These are phyloP conservation scores for Herpetomonas tarakana DNA, from an alignment of 208 protist species.

Conservation along the genomic window DNA sequence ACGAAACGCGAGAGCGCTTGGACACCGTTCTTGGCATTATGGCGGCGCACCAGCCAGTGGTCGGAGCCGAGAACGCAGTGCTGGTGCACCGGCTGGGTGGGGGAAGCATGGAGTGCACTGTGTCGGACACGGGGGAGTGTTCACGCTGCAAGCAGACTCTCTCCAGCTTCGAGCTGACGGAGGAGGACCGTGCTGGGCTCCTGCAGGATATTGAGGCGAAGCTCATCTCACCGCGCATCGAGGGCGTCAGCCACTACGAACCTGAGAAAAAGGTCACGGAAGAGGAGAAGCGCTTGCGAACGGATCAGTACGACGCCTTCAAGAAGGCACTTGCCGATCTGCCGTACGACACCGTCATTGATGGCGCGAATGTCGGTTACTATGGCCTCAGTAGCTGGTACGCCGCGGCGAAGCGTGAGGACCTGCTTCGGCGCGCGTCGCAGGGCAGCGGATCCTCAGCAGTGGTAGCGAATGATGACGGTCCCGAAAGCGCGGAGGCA, in stretches of 20 bases:
- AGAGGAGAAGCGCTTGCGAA: constrained; percentile 30
- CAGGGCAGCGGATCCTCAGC: not conserved
- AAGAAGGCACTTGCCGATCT: constrained; percentile 26
- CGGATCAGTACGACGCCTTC: constrained; percentile 58
- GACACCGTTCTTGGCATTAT: constrained; percentile 43
- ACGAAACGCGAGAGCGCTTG: constrained; percentile 5
- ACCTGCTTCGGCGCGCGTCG: constrained; percentile 23
- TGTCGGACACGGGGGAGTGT: constrained; percentile 37
- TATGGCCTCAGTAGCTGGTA: constrained; percentile 84
- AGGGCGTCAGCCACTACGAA: constrained; percentile 54
- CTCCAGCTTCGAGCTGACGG: constrained; percentile 58
- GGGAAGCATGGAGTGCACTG: constrained; percentile 22
- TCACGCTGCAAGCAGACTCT: constrained; percentile 35
- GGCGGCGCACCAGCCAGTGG: constrained; percentile 69
- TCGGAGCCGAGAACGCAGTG: constrained; percentile 54
- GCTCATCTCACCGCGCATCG: constrained; percentile 51
- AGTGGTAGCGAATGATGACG: too few species aligned
- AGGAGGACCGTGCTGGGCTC: constrained; percentile 38
- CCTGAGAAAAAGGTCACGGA: constrained; percentile 36
- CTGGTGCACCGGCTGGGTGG: constrained; percentile 45
- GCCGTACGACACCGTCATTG: constrained; percentile 74
- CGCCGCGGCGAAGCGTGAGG: constrained; percentile 49
- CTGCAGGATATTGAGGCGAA: constrained; percentile 72
- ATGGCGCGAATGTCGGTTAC: constrained; percentile 80
- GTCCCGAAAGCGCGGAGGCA: not conserved